Base-by-base conservation (phyloP, 129 eudicot species). In the Ambrosia trifida region DNA sequence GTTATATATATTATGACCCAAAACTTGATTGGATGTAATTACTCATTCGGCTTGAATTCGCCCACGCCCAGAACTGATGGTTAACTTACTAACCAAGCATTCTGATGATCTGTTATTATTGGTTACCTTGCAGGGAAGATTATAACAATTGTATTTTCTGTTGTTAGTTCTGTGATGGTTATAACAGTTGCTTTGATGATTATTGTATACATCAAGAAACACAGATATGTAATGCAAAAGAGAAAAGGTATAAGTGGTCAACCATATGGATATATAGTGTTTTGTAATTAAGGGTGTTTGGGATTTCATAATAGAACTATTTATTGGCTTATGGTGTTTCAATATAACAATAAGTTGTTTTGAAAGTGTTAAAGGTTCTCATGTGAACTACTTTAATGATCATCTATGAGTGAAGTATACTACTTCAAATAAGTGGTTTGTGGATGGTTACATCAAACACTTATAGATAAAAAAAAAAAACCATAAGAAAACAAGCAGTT, bases 191-290 rank as follows among this genome's bases (percentile, higher is more conserved):
- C 84, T 32, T 64, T 68, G 32, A 73, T 75, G 46, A 83, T 89
- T 74, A 83, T 75, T 59, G 69, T 68, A 45, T 81, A 86, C 35
- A 65, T 85, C 32, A 69, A 83, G 87, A 84, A 78, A 64, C 76
- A 31, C 58, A 86, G 86, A 70, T 58, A n/a, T 46, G 74, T 88
- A 63, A 72, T 80, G 52, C 74, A 83, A 78, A 88, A 75, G 83
- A 84, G 96, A 83, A 91, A 80, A 86, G 97, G 97, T 88, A 76
- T 11, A 33, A n/a, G n/a, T n/a, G n/a, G n/a, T n/a, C n/a, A n/a
- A 47, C 14, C 38, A 11, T 43, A 66, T 2, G 3, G 1, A 9
- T 2, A 38, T 8, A 36, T 0, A 8, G 19, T 72, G 10, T 59
- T 8, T 10, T 44, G 4, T 2, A 32, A 0, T 11, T 53, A 53